Base-by-base conservation (phyloP, 768 basidiomycete species). In the Mycena capillaripes region DNA sequence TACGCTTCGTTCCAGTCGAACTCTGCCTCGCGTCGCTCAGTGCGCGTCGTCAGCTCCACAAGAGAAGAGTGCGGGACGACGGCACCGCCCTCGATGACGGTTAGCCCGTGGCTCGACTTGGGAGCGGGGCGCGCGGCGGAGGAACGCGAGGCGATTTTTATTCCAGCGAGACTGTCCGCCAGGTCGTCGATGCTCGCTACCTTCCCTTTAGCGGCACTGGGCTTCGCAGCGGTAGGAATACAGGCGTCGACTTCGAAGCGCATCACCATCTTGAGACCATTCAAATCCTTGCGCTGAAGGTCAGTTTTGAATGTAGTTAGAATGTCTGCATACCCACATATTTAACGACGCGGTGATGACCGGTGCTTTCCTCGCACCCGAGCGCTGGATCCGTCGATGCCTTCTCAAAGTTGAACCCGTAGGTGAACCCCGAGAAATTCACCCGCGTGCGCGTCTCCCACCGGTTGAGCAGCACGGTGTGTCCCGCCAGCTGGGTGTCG, bases 401-500 rank as follows among this genome's bases (percentile, higher is more conserved):
- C 70, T 84, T 86, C 75, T 93, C 89, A 75, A 93, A 95, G 68
- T 87, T 90, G 57, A 87, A 82, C 0, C 92, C 92, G 78, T 83
- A 95, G 0, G 83, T 84, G 17, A 77, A 79, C 17, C 86, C 86
- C 56, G 71, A 79, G 70, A 82, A 82, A 7, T 76, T 60, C 56
- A 86, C 85, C 23, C 78, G 70, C n/a, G 81, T 77, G 14, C 80
- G 68, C 70, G 81, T 78, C 69, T 87, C 87, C 88, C 91, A 92
- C 1, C 93, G 83, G 65, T 88, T 90, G 75, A 94, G 81, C 30
- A 95, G 75, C 19, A 93, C 81, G 0, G 93, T 94, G 65, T 82
- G 84, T 27, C 93, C 92, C 0, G 84, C 86, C 21, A 93, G 82
- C 77, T 95, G 89, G 4, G 90, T 71, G 66, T 95, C 93, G 72